Conservation (phyloP, 129 eudicot genomes). For the Silybum marianum region DNA sequence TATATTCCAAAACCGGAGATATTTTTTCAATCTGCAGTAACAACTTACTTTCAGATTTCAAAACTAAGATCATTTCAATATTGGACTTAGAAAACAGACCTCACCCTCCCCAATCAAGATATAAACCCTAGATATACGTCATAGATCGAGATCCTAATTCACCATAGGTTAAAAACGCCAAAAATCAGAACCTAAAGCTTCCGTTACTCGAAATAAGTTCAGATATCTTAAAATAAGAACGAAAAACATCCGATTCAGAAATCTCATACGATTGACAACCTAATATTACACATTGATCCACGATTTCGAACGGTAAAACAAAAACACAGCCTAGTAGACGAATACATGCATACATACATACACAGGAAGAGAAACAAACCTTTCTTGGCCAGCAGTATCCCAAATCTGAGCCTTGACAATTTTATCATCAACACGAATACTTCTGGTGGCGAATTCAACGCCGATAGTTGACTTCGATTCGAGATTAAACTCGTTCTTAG, state of each 20-base stretch:
- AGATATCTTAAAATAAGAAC: not conserved
- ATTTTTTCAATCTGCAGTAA: not conserved
- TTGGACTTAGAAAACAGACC: not conserved
- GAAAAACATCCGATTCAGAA: slow-evolving; percentile 3
- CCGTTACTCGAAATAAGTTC: not conserved
- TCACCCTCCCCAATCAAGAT: not conserved
- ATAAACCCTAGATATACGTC: slow-evolving; percentile 28
- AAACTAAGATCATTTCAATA: not conserved
- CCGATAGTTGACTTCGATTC: slow-evolving; percentile 87
- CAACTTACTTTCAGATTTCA: not conserved
- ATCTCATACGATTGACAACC: not conserved
- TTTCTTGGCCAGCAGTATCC: slow-evolving; percentile 90
- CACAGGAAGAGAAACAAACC: slow-evolving; percentile 29
- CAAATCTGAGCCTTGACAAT: slow-evolving; percentile 87
- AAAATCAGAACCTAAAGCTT: not conserved
- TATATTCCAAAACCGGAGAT: not conserved
- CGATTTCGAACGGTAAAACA: not conserved
- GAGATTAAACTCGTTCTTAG: slow-evolving; percentile 68
- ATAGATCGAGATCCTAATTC: slow-evolving; percentile 36
- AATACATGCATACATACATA: not conserved
- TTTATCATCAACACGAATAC: slow-evolving; percentile 75
- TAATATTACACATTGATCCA: not conserved
- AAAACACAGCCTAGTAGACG: not conserved
- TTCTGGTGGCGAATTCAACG: slow-evolving; percentile 79
- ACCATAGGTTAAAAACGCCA: not conserved